phyloP scores from a whole-genome alignment of 257 asterid genomes.

The Nyctanthes arbortristis region DNA sequence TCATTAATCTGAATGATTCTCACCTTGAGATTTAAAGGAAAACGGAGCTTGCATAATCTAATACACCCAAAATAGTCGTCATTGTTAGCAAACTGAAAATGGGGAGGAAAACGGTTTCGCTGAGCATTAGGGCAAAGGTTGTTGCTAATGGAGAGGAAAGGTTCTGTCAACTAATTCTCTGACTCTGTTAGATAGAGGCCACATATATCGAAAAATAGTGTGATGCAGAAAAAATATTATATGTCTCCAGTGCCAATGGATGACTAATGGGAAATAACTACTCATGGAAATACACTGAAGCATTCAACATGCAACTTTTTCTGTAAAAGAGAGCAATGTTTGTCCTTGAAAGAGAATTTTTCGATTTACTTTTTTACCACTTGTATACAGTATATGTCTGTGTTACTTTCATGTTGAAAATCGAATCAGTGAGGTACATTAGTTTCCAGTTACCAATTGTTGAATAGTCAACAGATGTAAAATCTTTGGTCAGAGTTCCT shows the following conservation, averaged over 20 bases:
- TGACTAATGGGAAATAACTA: no score
- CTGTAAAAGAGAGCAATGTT: not conserved
- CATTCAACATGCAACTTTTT: not conserved
- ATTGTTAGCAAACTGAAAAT: constrained; percentile 9
- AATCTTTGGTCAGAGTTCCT: not conserved
- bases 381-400: not conserved
- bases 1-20: constrained; percentile 11
- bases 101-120: not conserved
- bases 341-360: not conserved
- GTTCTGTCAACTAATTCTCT: not conserved
- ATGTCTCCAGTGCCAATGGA: no score
- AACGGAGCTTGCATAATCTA: constrained; percentile 13
- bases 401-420: not conserved
- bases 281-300: no score
- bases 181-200: constrained; percentile 10
- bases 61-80: not conserved
- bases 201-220: no score
- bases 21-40: constrained; percentile 11
- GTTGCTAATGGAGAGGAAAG: not conserved
- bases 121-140: not conserved
- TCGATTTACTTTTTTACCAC: not conserved
- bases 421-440: not conserved
- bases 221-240: no score
- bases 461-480: not conserved
- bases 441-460: not conserved